Evolutionary conservation across 1,284 basidiomycete genomes (phyloP).

Genomic region (Pseudozyma sp.): DNA sequence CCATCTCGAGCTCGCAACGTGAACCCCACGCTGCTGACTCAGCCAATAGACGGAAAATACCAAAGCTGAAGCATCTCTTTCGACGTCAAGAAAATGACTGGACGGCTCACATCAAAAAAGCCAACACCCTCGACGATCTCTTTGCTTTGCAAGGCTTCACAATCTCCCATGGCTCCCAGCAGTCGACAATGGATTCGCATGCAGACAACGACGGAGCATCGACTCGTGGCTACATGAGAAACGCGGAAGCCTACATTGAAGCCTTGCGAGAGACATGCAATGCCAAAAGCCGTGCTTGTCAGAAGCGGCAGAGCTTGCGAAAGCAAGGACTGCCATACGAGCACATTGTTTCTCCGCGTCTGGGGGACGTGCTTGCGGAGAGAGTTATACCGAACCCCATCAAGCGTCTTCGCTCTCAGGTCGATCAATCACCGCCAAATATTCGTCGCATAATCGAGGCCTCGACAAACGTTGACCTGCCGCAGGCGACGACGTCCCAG

Average conservation of each 20-base stretch:
- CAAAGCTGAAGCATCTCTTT: conserved; percentile 7
- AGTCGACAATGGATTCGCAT: too few relatives aligned
- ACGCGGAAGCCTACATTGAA: neutral
- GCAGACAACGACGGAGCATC: too few relatives aligned
- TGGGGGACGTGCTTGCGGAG: neutral
- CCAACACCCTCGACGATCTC: neutral
- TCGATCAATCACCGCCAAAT: too few relatives aligned
- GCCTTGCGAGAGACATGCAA: neutral
- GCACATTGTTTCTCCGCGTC: neutral
- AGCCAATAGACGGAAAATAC: neutral
- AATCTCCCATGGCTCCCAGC: too few relatives aligned
- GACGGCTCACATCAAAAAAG: too few relatives aligned
- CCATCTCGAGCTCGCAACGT: neutral
- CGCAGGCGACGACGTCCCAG: too few relatives aligned
- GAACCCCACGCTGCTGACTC: neutral
- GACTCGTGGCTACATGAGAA: too few relatives aligned
- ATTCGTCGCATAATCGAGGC: too few relatives aligned
- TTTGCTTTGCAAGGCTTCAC: neutral
- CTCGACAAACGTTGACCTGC: too few relatives aligned
- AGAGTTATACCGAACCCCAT: neutral
- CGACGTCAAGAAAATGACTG: neutral
- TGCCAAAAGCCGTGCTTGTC: neutral
- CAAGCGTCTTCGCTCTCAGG: neutral
- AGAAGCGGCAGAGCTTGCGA: neutral
- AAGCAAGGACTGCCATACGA: neutral